Conservation (phyloP, 2,329 filamentous ascomycete genomes). For the Truncatella angustata region DNA sequence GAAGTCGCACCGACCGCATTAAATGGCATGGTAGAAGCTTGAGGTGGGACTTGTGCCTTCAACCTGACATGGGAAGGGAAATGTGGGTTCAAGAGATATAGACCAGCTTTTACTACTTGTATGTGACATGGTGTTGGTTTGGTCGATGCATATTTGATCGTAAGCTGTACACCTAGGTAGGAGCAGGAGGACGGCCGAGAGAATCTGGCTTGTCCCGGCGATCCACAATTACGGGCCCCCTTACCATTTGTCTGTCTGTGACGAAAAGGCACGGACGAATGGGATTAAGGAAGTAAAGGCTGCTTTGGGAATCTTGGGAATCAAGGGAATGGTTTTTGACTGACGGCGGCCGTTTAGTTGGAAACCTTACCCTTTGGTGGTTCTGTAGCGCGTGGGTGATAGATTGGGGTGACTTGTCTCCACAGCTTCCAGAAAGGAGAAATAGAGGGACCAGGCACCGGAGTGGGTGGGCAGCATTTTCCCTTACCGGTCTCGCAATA, state of each 20-base stretch:
- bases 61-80: not conserved
- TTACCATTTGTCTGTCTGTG: too few relatives aligned
- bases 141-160: not conserved
- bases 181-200: not conserved
- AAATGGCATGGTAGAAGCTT: not conserved
- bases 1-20: not conserved
- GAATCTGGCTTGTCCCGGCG: not conserved
- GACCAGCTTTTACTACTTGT: too few relatives aligned
- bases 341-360: not conserved
- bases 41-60: not conserved
- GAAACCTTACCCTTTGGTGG: not conserved
- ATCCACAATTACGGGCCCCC: too few relatives aligned
- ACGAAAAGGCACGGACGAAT: not conserved
- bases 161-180: not conserved
- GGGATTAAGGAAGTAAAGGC: not conserved
- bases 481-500: not conserved
- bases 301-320: not conserved
- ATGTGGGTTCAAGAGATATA: slow-evolving; percentile 4
- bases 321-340: not conserved
- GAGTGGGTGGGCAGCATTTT: not conserved
- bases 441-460: not conserved
- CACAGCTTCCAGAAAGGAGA: slow-evolving; percentile 1
- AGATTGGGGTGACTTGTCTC: not conserved
- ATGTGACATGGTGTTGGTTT: not conserved
- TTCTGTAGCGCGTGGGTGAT: not conserved